Percentiles rank a stretch among this genome's conserved stretches.
Conservation (phyloP, 257 asterid species). For the Salvia miltiorrhiza region DNA sequence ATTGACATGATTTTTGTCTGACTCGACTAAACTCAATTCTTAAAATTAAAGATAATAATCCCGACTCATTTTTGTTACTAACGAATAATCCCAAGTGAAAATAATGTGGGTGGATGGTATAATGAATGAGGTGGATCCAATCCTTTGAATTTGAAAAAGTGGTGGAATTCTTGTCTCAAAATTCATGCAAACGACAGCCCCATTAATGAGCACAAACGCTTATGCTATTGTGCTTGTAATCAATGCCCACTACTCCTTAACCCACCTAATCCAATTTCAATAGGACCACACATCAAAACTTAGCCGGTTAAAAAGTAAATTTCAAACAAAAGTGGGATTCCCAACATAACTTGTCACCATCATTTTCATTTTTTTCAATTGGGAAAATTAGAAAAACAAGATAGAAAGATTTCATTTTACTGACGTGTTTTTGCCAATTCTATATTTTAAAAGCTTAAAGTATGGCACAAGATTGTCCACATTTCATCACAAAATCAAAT, state of each 20-base stretch:
- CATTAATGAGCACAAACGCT: slow-evolving; percentile 40
- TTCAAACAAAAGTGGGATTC: slow-evolving; percentile 34
- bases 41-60: too few relatives aligned
- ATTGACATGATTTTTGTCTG: too few relatives aligned
- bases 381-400: background rate
- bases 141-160: background rate
- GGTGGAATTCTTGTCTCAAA: background rate
- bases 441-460: slow-evolving; percentile 20
- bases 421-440: slow-evolving; percentile 39
- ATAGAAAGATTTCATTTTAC: slow-evolving; percentile 1
- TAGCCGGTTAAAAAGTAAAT: slow-evolving; percentile 16
- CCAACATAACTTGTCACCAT: slow-evolving; percentile 32
- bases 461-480: slow-evolving; percentile 17
- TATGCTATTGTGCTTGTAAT: slow-evolving; percentile 27
- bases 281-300: slow-evolving; percentile 29
- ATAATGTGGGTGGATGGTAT: too few relatives aligned
- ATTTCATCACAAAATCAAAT: background rate
- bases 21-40: too few relatives aligned
- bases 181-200: slow-evolving; percentile 8
- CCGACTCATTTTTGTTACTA: too few relatives aligned
- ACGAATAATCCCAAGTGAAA: too few relatives aligned
- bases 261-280: slow-evolving; percentile 19
- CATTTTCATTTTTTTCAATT: background rate
- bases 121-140: background rate
- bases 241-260: slow-evolving; percentile 11